A percentile compares a stretch with the other conserved stretches of the same genome.
These are phyloP conservation scores for Microascus cirrosus DNA, from an alignment of 2,329 filamentous ascomycete species.

Conservation along the genomic window DNA sequence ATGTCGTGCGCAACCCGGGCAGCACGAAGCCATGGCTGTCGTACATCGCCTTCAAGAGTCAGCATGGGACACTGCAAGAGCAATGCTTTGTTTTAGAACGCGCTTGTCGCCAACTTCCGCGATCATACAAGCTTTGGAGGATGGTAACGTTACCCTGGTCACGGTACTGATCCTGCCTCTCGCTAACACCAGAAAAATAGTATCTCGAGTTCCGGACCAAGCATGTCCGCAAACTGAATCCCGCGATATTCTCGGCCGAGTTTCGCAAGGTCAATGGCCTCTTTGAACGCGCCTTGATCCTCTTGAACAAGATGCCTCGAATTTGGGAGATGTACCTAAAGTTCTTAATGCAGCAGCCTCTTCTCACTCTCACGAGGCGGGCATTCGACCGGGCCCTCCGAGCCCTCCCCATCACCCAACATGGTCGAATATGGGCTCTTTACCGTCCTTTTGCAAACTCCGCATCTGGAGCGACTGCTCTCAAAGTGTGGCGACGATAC, in stretches of 20 bases:
- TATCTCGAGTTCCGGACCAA: constrained; percentile 79
- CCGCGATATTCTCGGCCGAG: constrained; percentile 66
- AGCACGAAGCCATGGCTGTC: constrained; percentile 91
- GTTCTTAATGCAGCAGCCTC: constrained; percentile 84
- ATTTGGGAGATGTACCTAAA: constrained; percentile 97
- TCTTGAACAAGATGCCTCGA: constrained; percentile 96
- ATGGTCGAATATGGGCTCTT: constrained; percentile 88
- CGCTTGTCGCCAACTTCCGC: constrained; percentile 77
- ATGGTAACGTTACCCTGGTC: constrained; percentile 44
- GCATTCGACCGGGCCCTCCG: constrained; percentile 89
- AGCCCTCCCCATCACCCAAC: constrained; percentile 86
- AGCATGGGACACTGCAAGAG: constrained; percentile 75
- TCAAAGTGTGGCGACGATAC: constrained; percentile 90
- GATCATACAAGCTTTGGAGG: constrained; percentile 98
- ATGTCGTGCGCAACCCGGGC: constrained; percentile 74
- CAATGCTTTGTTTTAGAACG: constrained; percentile 83
- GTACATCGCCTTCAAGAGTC: constrained; percentile 83
- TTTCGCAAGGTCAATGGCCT: constrained; percentile 90
- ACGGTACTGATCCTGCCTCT: constrained; percentile 1
- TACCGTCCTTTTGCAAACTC: constrained; percentile 89
- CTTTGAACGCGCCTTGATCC: constrained; percentile 82
- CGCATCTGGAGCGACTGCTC: constrained; percentile 77
- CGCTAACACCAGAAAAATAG: constrained; percentile 25
- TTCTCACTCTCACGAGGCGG: constrained; percentile 74
- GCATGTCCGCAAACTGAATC: constrained; percentile 73